phyloP scores from a whole-genome alignment of 2,329 filamentous ascomycete species.

The Aspergillus proliferans region DNA sequence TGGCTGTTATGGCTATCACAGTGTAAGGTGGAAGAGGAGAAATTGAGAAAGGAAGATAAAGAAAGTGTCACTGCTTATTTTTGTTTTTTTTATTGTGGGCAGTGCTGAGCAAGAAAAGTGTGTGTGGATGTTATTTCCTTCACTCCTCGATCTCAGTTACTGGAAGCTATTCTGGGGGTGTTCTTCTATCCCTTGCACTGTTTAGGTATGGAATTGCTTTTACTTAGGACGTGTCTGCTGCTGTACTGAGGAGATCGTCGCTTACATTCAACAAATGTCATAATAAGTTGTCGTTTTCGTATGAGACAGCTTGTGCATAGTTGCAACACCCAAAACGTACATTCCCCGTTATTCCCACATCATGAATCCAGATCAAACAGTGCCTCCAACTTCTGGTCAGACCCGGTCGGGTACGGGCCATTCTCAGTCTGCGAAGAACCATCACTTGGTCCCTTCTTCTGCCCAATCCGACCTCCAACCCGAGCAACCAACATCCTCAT shows the following conservation, averaged over 20 bases:
- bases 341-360: not conserved
- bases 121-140: constrained; percentile 4
- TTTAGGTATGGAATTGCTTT: constrained; percentile 1
- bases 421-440: constrained; percentile 8
- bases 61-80: not conserved
- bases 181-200: constrained; percentile 13
- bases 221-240: not conserved
- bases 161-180: constrained; percentile 8
- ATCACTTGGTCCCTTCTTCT: constrained; percentile 16
- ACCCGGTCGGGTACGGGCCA: constrained; percentile 19
- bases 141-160: constrained; percentile 5
- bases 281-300: too few relatives aligned
- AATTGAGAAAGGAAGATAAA: not conserved
- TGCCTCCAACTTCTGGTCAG: constrained; percentile 29
- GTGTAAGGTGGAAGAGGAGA: not conserved
- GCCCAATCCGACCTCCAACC: constrained; percentile 33
- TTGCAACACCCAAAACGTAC: not conserved
- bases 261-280: too few relatives aligned
- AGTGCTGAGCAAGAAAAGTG: not conserved
- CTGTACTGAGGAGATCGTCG: not conserved
- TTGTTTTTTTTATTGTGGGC: not conserved
- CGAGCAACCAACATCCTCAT: constrained; percentile 44
- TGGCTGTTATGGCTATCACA: not conserved
- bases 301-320: too few relatives aligned
- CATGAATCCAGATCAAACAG: constrained; percentile 34